Conservation (phyloP, 306 rosid genomes). For the Glycine soja region DNA sequence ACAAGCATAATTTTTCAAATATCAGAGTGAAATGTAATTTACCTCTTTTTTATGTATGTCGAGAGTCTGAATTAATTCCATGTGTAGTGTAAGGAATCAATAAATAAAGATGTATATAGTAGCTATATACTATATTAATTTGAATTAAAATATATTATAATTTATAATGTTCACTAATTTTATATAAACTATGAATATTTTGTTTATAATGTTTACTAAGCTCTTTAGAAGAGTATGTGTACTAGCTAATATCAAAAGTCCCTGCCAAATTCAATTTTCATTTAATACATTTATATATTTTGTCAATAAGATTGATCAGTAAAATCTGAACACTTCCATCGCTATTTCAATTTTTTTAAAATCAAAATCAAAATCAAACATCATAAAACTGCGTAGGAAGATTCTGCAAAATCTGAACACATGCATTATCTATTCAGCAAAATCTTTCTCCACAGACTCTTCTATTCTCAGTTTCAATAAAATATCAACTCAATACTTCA, state of each 20-base stretch:
- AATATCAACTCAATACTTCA: neutral
- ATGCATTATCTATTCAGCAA: constrained; percentile 8
- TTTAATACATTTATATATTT: neutral
- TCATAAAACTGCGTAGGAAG: neutral
- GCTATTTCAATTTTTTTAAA: neutral
- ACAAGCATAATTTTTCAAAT: too few relatives aligned
- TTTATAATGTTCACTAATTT: too few relatives aligned
- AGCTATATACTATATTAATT: too few relatives aligned
- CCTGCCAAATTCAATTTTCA: neutral
- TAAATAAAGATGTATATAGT: too few relatives aligned
- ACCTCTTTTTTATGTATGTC: neutral
- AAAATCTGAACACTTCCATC: neutral
- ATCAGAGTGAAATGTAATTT: neutral
- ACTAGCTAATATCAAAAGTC: neutral
- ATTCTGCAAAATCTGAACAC: constrained; percentile 36
- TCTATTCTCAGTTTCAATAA: constrained; percentile 21
- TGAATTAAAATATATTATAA: too few relatives aligned
- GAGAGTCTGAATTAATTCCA: too few relatives aligned
- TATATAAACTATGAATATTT: too few relatives aligned
- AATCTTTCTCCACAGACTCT: constrained; percentile 16
- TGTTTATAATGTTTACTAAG: too few relatives aligned
- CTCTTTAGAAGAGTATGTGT: too few relatives aligned
- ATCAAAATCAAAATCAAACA: neutral
- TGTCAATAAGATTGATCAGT: neutral
- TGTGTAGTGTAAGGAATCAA: too few relatives aligned